Evolutionary conservation across 225 moss, liverwort and hornwort genomes (phyloP).

Genomic region (Rhytidiadelphus loreus): DNA sequence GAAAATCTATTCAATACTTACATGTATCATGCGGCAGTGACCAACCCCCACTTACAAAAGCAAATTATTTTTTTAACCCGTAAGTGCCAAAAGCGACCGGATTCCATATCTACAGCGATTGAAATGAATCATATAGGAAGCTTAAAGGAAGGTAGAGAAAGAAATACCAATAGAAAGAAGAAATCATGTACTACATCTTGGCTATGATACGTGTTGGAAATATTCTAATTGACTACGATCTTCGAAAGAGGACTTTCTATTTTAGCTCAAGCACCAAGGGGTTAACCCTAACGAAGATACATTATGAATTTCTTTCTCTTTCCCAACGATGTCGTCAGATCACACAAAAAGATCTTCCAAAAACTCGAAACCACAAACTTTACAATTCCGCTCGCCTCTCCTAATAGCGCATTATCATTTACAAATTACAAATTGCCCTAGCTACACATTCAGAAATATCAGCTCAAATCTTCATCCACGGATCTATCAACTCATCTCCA

Average conservation of each 20-base stretch:
- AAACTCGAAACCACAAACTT: not conserved
- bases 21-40: not conserved
- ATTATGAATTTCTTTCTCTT: not conserved
- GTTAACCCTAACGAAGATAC: not conserved
- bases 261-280: not conserved
- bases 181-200: not conserved
- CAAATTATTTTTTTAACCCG: not conserved
- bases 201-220: not conserved
- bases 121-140: not conserved
- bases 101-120: not conserved
- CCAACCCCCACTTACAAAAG: not conserved
- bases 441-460: not conserved
- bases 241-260: not conserved
- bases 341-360: not conserved
- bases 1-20: not conserved
- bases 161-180: not conserved
- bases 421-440: not conserved
- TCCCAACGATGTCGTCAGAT: not conserved
- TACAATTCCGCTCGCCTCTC: not conserved
- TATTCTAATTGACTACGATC: not conserved
- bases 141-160: not conserved
- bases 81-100: not conserved
- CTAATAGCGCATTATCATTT: not conserved
- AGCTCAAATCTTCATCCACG: not conserved
- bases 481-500: not conserved